These are phyloP conservation scores for Beauveria sp. DNA, from an alignment of 2,329 filamentous ascomycete species.

Conservation along the genomic window DNA sequence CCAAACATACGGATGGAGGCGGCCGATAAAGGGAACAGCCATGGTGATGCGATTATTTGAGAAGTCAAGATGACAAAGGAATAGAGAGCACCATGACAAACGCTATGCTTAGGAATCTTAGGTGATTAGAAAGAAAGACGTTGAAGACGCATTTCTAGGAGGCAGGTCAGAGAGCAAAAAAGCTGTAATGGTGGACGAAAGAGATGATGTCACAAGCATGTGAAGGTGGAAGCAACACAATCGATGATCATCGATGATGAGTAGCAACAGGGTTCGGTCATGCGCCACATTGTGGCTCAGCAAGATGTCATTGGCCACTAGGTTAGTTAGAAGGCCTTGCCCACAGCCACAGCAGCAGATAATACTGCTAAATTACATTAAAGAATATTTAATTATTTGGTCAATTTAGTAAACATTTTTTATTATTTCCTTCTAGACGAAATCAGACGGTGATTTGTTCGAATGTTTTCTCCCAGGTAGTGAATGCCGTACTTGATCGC, in stretches of 20 bases:
- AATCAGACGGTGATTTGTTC: too few relatives aligned
- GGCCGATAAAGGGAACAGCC: conserved; percentile 46
- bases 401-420: too few relatives aligned
- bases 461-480: too few relatives aligned
- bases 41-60: conserved; percentile 25
- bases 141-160: not conserved
- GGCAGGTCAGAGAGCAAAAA: not conserved
- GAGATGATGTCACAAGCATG: conserved; percentile 17
- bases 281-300: too few relatives aligned
- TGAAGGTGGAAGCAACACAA: not conserved
- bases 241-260: not conserved
- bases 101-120: not conserved
- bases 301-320: too few relatives aligned
- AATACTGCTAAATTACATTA: too few relatives aligned
- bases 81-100: conserved; percentile 2
- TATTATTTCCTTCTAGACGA: too few relatives aligned
- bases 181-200: not conserved
- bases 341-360: too few relatives aligned
- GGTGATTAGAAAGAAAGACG: not conserved
- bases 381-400: too few relatives aligned
- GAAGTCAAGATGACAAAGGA: not conserved
- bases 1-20: conserved; percentile 41
- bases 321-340: too few relatives aligned
- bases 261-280: too few relatives aligned
- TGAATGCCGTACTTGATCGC: too few relatives aligned